Evolutionary conservation across 345 rosid species (phyloP).

Genomic region (Dimocarpus longan): DNA sequence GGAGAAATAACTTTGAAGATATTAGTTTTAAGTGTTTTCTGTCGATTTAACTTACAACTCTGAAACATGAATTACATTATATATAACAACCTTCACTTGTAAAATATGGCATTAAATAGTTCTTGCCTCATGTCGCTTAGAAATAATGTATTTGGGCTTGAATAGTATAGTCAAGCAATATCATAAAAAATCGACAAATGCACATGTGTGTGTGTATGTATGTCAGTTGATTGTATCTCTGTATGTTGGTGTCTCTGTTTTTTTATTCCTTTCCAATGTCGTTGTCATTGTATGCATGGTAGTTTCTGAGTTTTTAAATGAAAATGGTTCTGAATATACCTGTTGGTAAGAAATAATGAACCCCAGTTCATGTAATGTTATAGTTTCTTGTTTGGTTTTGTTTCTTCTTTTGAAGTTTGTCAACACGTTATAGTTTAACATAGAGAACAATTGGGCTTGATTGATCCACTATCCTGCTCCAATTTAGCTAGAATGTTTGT

Average conservation of each 20-base stretch:
- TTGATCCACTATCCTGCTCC: background rate
- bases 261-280: too few relatives aligned
- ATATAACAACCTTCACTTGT: background rate
- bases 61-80: background rate
- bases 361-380: background rate
- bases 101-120: background rate
- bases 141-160: conserved; percentile 11
- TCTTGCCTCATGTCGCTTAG: background rate
- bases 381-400: background rate
- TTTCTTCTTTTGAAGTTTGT: too few relatives aligned
- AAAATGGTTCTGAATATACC: background rate
- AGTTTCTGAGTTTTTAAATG: background rate
- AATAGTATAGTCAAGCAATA: conserved; percentile 4
- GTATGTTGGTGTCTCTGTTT: too few relatives aligned
- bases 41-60: background rate
- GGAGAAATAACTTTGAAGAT: background rate
- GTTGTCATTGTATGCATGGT: too few relatives aligned
- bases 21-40: background rate
- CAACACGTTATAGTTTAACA: background rate
- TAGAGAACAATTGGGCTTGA: background rate
- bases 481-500: background rate
- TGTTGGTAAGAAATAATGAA: background rate
- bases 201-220: background rate
- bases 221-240: too few relatives aligned
- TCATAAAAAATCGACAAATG: background rate